Evolutionary conservation across 176 grass and related monocot genomes (phyloP), one percentile per base, ranked within the genome.

Genomic region (Alopecurus myosuroides): DNA sequence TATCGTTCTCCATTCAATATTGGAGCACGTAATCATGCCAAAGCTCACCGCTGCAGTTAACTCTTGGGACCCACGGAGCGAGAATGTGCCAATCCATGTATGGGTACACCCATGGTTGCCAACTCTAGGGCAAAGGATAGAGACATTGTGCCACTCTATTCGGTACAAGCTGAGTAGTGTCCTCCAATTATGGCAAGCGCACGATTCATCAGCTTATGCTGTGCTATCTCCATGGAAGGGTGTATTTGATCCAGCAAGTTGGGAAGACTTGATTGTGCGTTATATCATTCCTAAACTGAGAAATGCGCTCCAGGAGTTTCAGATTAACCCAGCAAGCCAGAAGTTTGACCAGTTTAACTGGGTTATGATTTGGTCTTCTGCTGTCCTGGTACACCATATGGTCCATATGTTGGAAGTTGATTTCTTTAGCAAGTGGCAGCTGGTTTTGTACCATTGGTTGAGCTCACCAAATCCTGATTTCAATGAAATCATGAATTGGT

Each of bases 371-470:
- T 97, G 95, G 92, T 78, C 90, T 65, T 88, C 90, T 81, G 83
- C 82, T 45, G 92, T 97, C 34, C 92, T 88, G 20, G 88, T 91
- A 48, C 92, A 92, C 82, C 90, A 94, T 68, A 94, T 97, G 92
- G 95, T 94, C 67, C 90, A 97, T 53, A 80, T 97, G 84, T 81
- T 97, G 78, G 92, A 97, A 84, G 71, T 94, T 74, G 90, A 92
- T 82, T 94, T 97, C 75, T 97, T 97, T 62, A 91, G 84, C 53
- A 97, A 97, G 84, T 97, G 95, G 95, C 90, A 94, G 71, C 95
- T 86, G 82, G 90, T 97, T 22, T 74, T 94, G 0, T 97, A 91
- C 61, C 92, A 94, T 58, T 97, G 95, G 92, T 70, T 97, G 70
- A 91, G 88, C 50, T 94, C 84, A 17, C 81, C 83, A 40, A 94